These are phyloP conservation scores for Aurifilum marmelostoma DNA, from an alignment of 2,329 filamentous ascomycete species.

Conservation along the genomic window DNA sequence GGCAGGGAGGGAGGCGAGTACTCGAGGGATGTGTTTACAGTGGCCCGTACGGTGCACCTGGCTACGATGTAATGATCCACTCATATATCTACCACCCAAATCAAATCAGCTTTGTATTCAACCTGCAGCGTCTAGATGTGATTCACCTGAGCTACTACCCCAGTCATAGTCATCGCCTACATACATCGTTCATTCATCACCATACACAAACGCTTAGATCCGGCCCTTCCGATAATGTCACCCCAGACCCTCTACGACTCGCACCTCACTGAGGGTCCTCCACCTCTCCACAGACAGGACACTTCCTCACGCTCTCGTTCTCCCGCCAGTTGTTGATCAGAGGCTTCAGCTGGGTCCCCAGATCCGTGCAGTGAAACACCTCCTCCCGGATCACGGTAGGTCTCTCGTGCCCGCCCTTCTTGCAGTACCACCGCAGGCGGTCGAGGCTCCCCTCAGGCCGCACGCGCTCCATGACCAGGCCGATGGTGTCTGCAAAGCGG, in stretches of 20 bases:
- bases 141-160: not conserved
- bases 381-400: conserved; percentile 32
- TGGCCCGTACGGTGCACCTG: conserved; percentile 37
- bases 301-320: conserved; percentile 30
- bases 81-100: not conserved
- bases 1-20: conserved; percentile 40
- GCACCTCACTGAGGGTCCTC: conserved; percentile 26
- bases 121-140: not conserved
- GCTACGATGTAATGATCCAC: conserved; percentile 12
- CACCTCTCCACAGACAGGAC: conserved; percentile 23
- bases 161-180: not conserved
- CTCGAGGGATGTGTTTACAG: conserved; percentile 40
- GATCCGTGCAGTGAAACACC: conserved; percentile 31
- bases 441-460: conserved; percentile 31
- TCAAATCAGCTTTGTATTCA: not conserved
- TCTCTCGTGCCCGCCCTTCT: conserved; percentile 31
- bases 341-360: conserved; percentile 32
- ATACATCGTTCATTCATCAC: not conserved
- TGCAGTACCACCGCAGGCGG: conserved; percentile 32
- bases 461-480: conserved; percentile 32
- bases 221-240: not conserved
- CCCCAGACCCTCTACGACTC: too few species aligned
- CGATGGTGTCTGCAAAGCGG: conserved; percentile 31
- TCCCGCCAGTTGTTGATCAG: conserved; percentile 32
- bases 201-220: not conserved